Conservation (phyloP, 345 rosid genomes). For the Theobroma cacao region DNA sequence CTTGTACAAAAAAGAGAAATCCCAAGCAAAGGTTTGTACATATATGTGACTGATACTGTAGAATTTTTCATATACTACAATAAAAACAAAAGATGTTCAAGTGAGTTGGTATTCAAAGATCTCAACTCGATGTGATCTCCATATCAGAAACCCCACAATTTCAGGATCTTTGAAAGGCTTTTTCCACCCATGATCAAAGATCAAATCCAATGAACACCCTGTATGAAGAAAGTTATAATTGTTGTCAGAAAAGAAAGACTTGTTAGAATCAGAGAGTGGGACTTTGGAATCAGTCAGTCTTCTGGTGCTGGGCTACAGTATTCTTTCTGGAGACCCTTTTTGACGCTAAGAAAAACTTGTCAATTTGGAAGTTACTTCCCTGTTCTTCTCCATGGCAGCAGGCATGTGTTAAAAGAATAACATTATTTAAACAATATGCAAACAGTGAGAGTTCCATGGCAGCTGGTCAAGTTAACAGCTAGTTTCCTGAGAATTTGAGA, state of each 20-base stretch:
- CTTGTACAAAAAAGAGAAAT: not conserved
- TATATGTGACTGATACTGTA: not conserved
- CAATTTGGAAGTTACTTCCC: not conserved
- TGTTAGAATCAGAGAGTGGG: not conserved
- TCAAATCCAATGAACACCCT: not conserved
- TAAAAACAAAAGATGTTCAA: not conserved
- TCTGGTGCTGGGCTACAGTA: not conserved
- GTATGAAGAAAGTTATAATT: not conserved
- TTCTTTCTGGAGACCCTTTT: not conserved
- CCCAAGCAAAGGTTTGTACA: not conserved
- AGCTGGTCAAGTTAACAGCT: not conserved
- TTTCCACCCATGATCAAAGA: not conserved
- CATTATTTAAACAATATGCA: not conserved
- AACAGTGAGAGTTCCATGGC: not conserved
- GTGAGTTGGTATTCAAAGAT: not conserved
- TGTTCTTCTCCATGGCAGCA: not conserved
- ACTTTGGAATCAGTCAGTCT: constrained; percentile 8
- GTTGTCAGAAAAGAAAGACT: not conserved
- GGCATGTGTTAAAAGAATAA: not conserved
- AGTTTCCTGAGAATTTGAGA: not conserved
- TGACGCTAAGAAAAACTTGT: not conserved
- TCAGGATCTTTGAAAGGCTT: not conserved
- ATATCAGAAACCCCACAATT: constrained; percentile 2
- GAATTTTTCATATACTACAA: not conserved
- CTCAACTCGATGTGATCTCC: not conserved